Evolutionary conservation across 179 eudicot species (phyloP).

Genomic region (Silene vulgaris): DNA sequence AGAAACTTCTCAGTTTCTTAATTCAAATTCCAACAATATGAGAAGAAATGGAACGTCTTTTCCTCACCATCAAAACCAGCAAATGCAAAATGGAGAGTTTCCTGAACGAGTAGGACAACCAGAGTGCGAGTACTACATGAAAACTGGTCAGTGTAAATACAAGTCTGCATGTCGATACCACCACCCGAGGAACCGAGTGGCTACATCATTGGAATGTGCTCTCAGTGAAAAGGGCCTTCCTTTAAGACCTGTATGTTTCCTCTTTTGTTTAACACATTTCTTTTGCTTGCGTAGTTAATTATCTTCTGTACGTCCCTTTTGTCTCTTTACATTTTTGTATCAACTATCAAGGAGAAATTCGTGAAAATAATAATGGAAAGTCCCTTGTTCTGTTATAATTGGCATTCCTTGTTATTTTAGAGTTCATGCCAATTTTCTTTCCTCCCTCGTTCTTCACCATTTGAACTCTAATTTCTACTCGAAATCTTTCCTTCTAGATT

Average conservation of each 20-base stretch:
- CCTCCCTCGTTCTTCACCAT: not conserved
- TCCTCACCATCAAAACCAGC: conserved; percentile 14
- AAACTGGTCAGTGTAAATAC: conserved; percentile 34
- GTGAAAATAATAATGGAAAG: too few relatives aligned
- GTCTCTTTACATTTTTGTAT: too few relatives aligned
- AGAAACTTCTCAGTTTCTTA: conserved; percentile 19
- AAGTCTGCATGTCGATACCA: conserved; percentile 33
- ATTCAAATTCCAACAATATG: conserved; percentile 19
- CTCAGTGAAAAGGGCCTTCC: conserved; percentile 41
- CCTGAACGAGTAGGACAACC: conserved; percentile 36
- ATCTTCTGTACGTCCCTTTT: too few relatives aligned
- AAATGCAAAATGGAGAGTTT: conserved; percentile 29
- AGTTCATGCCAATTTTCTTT: too few relatives aligned
- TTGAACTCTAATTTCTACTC: not conserved
- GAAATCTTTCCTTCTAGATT: not conserved
- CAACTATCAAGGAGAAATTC: too few relatives aligned
- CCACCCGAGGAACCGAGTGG: conserved; percentile 37
- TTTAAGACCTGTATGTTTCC: conserved; percentile 40
- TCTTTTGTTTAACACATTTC: not conserved
- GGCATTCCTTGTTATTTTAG: too few relatives aligned
- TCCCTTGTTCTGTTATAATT: too few relatives aligned
- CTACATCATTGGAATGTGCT: conserved; percentile 24
- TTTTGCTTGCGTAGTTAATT: not conserved
- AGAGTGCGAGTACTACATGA: conserved; percentile 36
- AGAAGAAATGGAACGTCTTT: conserved; percentile 23